These are phyloP conservation scores for Hypocreales sp. DNA, from an alignment of 2,329 filamentous ascomycete genomes.

Conservation along the genomic window DNA sequence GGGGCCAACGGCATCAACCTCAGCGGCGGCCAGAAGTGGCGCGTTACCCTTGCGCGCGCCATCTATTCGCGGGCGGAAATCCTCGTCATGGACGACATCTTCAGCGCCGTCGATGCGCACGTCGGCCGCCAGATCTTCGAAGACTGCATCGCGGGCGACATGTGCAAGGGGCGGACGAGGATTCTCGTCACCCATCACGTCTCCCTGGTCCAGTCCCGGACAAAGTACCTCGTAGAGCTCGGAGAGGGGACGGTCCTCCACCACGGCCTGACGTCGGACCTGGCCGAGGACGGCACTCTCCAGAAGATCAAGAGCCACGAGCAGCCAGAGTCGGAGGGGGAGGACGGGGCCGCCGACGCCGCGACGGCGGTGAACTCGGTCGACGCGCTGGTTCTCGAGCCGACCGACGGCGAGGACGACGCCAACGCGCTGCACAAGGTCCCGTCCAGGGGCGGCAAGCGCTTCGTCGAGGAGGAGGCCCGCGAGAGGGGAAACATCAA, in stretches of 20 bases:
- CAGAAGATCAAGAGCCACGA: slow-evolving; percentile 42
- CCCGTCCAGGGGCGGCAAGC: slow-evolving; percentile 38
- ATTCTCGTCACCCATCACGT: slow-evolving; percentile 75
- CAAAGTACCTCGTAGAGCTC: slow-evolving; percentile 61
- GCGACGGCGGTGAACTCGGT: slow-evolving; percentile 40
- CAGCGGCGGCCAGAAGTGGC: slow-evolving; percentile 72
- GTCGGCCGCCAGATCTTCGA: slow-evolving; percentile 69
- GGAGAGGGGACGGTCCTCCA: slow-evolving; percentile 51
- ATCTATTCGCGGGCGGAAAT: slow-evolving; percentile 67
- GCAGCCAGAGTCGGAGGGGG: slow-evolving; percentile 26
- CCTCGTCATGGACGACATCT: slow-evolving; percentile 69
- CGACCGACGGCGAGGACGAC: slow-evolving; percentile 20
- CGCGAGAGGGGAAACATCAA: slow-evolving; percentile 57
- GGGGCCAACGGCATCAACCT: slow-evolving; percentile 76
- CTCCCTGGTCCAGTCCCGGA: slow-evolving; percentile 50
- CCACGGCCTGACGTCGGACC: slow-evolving; percentile 49
- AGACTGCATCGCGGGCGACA: slow-evolving; percentile 54
- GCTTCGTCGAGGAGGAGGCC: slow-evolving; percentile 65
- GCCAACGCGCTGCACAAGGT: slow-evolving; percentile 29
- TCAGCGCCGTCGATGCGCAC: slow-evolving; percentile 69
- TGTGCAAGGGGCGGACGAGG: slow-evolving; percentile 54
- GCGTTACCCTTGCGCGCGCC: slow-evolving; percentile 64
- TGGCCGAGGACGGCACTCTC: slow-evolving; percentile 39
- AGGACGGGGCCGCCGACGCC: slow-evolving; percentile 27
- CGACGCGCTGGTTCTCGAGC: slow-evolving; percentile 25